Base-by-base conservation (phyloP, 441 rosid genomes). In the Flueggea neowawraea region DNA sequence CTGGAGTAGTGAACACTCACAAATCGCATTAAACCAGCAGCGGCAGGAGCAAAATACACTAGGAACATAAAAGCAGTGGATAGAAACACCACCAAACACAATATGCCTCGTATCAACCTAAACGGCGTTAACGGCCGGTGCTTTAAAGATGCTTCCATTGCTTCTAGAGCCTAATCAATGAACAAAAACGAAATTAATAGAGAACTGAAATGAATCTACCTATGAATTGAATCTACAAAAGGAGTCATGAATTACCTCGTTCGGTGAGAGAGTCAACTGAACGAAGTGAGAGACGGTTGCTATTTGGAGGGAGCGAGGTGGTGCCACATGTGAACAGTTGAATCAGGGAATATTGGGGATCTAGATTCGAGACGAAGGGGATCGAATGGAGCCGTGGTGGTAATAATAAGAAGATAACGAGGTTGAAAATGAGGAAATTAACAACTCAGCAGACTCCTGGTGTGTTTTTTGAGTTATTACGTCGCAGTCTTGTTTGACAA, bases 31-130 rank as follows among this genome's bases (percentile, higher is more conserved):
- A 73, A 55, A 50, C 84, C 72, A 2, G 91, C 88, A 54, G 68
- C 69, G 14, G 67, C 28, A 4, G 96, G 91, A 53, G 84, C 84
- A 68, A 89, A 75, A 71, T 85, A 95, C 41, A 84, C 75, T 32
- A 95, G 50, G 71, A 88, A 85, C 91, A 84, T 85, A 72, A 88
- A 86, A 39, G 98, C 90, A 31, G 97, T 91, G 31, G 88, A 85
- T 13, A 95, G 45, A 71, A 79, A 91, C 80, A 91, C 91, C 61
- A 77, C 54, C 16, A 91, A 63, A 76, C 96, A 91, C 51, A 87
- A 61, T 58, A 87, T 12, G 32, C 99, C 98, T 71, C 99, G 82
- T 33, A 85, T 61, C 62, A 84, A 41, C 84, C 89, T 82, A 52
- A 76, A 55, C 32, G 81, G 93, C 56, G 87, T 91, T 71, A 90